Evolutionary conservation across 768 basidiomycete genomes (phyloP).

Genomic region (Phaffia australis): DNA sequence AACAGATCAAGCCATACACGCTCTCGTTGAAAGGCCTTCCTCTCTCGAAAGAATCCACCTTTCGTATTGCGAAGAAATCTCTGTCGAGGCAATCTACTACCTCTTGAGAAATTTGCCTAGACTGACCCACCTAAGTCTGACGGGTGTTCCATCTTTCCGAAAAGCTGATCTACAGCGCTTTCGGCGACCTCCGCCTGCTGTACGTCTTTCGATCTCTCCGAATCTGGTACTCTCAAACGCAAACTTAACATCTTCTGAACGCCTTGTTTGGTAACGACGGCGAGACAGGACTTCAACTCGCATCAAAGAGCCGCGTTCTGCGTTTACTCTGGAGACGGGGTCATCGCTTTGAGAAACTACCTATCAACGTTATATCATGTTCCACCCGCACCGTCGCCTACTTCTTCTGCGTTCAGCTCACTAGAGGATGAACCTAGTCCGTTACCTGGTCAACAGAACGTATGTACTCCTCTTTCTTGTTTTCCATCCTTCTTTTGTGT

Average conservation of each 20-base stretch:
- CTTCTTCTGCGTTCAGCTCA: too few relatives aligned
- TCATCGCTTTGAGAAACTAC: conserved; percentile 66
- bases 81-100: conserved; percentile 80
- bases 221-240: conserved; percentile 1
- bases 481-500: too few relatives aligned
- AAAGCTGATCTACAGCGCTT: conserved; percentile 75
- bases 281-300: conserved; percentile 72
- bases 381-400: not conserved
- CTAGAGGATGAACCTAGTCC: too few relatives aligned
- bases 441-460: too few relatives aligned
- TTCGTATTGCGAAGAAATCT: conserved; percentile 92
- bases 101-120: conserved; percentile 79
- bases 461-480: too few relatives aligned
- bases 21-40: conserved; percentile 71
- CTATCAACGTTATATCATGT: conserved; percentile 37
- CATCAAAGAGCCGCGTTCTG: conserved; percentile 85
- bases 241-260: not conserved
- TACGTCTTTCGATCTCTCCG: conserved; percentile 40
- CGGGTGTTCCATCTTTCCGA: conserved; percentile 90
- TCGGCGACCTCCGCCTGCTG: conserved; percentile 76
- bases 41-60: conserved; percentile 91
- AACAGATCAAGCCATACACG: conserved; percentile 85
- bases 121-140: conserved; percentile 86
- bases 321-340: conserved; percentile 89
- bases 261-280: not conserved